These are phyloP conservation scores for Nakaseomyces kungkrabaensis DNA, from an alignment of 1,139 yeast genomes.

Conservation along the genomic window DNA sequence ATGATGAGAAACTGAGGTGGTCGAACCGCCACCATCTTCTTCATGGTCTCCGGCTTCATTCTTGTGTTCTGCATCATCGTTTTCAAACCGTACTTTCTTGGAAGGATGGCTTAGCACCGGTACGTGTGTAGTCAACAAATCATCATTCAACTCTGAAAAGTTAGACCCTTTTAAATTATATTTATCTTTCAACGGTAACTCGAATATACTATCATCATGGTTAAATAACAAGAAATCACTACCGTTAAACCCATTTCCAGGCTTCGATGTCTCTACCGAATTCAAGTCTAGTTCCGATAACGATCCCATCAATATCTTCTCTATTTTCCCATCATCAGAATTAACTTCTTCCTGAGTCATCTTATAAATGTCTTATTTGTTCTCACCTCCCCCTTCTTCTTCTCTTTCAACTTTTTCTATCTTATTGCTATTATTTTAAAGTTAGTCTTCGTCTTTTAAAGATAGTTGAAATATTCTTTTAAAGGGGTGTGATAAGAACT, in stretches of 20 bases:
- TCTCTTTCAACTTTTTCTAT: too few species aligned
- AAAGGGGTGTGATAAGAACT: too few species aligned
- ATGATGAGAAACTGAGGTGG: not conserved
- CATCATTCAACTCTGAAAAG: constrained; percentile 2
- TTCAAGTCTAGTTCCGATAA: not conserved
- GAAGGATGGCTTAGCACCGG: not conserved
- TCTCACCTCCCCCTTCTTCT: not conserved
- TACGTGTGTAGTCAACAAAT: not conserved
- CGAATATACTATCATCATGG: constrained; percentile 1
- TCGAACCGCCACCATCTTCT: not conserved
- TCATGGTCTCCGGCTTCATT: not conserved
- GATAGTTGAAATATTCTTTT: too few species aligned
- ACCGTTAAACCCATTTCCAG: not conserved
- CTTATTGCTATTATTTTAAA: too few species aligned
- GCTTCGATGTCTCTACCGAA: not conserved
- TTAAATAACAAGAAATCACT: not conserved
- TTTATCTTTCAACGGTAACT: not conserved
- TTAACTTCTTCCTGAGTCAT: not conserved
- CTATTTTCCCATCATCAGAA: not conserved
- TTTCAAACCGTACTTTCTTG: constrained; percentile 2
- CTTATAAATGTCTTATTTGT: not conserved
- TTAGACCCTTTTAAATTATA: not conserved
- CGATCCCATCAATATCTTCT: not conserved
- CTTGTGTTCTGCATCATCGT: not conserved
- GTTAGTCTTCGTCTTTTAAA: too few species aligned